Evolutionary conservation across 148 eudicot species (phyloP).

Genomic region (Chenopodium formosanum): DNA sequence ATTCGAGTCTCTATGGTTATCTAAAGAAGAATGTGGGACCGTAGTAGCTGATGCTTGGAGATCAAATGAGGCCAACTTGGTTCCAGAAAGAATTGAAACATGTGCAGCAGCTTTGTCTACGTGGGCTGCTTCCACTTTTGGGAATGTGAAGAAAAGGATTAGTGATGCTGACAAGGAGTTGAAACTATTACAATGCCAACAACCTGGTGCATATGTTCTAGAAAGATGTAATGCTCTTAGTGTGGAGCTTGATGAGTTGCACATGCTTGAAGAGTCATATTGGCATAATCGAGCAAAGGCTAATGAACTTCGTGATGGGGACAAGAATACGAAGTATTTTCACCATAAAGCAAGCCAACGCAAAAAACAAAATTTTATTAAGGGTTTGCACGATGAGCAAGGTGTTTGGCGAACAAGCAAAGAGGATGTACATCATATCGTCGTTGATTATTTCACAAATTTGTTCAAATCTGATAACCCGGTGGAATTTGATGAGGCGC

Average conservation of each 20-base stretch:
- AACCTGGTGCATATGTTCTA: background rate
- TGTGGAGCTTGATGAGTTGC: background rate
- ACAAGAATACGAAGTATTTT: background rate
- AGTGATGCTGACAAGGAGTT: background rate
- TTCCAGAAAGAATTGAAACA: background rate
- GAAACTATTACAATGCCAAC: background rate
- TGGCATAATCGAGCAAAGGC: background rate
- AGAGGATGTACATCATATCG: background rate
- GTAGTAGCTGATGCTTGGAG: background rate
- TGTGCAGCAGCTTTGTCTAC: too few relatives aligned
- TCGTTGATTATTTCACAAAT: background rate
- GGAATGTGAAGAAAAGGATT: background rate
- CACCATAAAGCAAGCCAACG: background rate
- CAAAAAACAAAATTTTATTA: background rate
- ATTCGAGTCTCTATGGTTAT: background rate
- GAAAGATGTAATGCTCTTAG: background rate
- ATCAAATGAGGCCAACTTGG: background rate
- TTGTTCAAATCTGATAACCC: background rate
- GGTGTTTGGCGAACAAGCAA: background rate
- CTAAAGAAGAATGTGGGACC: background rate
- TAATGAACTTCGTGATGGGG: background rate
- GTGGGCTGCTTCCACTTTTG: background rate
- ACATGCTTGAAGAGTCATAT: background rate
- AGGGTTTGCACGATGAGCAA: background rate
- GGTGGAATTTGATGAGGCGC: background rate